phyloP scores from a whole-genome alignment of 106 monocot genomes.

The Hemerocallis citrina region DNA sequence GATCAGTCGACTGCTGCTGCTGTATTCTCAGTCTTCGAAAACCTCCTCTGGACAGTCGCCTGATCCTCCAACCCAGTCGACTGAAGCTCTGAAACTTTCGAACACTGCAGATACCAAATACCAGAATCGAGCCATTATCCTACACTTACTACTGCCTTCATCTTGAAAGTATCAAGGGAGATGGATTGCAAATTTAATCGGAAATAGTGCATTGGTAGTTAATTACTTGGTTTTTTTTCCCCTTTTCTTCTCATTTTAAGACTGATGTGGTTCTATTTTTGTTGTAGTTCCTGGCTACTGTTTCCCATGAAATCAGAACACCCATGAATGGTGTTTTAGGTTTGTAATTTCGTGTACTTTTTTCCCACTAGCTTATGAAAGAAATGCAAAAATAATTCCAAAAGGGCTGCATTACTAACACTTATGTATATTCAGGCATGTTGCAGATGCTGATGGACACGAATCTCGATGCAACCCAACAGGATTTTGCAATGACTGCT shows the following conservation, averaged over 20 bases:
- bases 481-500: slow-evolving; percentile 84
- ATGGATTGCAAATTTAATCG: not conserved
- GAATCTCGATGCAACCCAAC: slow-evolving; percentile 72
- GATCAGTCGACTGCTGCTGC: no score
- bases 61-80: no score
- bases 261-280: slow-evolving; percentile 13
- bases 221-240: not conserved
- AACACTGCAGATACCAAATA: no score
- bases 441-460: slow-evolving; percentile 90
- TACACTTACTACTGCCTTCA: not conserved
- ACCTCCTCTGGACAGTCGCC: no score
- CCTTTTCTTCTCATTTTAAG: not conserved
- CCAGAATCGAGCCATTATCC: no score
- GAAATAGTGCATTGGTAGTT: not conserved
- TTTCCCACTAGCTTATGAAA: not conserved
- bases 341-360: slow-evolving; percentile 15
- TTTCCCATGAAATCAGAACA: slow-evolving; percentile 92
- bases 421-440: slow-evolving; percentile 47
- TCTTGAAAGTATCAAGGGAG: not conserved
- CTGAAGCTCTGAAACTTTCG: no score
- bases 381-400: not conserved
- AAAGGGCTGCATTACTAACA: not conserved
- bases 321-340: slow-evolving; percentile 98
- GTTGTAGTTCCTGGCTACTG: slow-evolving; percentile 85
- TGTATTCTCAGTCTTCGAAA: no score